Conservation (phyloP, 2,329 filamentous ascomycete genomes). For the Cladophialophora yegresii region DNA sequence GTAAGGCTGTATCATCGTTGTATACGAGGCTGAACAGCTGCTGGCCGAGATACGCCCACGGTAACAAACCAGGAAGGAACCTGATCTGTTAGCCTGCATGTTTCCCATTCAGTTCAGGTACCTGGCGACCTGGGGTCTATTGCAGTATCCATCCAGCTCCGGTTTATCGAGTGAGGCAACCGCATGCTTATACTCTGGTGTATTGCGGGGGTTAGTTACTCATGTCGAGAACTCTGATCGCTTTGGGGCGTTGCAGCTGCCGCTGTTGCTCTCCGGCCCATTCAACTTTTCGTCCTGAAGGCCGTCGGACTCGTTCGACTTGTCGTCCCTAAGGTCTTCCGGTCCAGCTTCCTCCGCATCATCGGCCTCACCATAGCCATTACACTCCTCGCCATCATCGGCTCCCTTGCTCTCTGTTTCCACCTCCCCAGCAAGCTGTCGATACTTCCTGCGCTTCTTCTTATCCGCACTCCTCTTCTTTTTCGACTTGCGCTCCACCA, state of each 20-base stretch:
- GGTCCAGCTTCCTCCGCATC: slow-evolving; percentile 3
- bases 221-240: background rate
- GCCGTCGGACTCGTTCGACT: background rate
- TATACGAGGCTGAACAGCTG: slow-evolving; percentile 8
- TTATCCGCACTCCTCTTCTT: slow-evolving; percentile 49
- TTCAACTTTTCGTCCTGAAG: too few species aligned
- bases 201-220: background rate
- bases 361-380: slow-evolving; percentile 21
- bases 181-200: background rate
- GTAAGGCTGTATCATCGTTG: slow-evolving; percentile 1
- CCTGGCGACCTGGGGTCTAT: background rate
- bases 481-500: slow-evolving; percentile 76
- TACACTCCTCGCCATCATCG: slow-evolving; percentile 19
- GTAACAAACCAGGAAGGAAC: background rate
- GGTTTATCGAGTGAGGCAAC: background rate
- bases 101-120: background rate
- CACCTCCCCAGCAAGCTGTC: slow-evolving; percentile 41
- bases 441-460: slow-evolving; percentile 51
- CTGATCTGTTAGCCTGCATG: background rate
- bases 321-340: background rate
- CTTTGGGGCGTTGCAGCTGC: background rate
- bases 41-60: too few species aligned
- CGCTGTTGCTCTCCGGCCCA: background rate
- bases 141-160: background rate
- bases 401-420: slow-evolving; percentile 29